Conservation (phyloP, 441 rosid genomes). For the Erodium texanum region DNA sequence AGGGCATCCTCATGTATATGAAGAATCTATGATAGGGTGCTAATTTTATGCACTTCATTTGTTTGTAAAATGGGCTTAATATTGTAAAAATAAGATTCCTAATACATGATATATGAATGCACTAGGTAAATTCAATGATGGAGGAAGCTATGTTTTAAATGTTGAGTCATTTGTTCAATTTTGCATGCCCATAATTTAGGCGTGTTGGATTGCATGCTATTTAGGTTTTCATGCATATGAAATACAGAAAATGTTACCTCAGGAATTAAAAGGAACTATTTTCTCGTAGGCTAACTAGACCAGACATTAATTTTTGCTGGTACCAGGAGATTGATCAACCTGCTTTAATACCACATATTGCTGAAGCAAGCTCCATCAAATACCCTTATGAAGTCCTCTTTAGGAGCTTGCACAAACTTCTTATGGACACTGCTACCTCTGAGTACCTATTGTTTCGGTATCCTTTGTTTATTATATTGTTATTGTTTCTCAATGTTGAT, state of each 20-base stretch:
- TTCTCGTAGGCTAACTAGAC: constrained; percentile 9
- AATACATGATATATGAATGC: too few relatives aligned
- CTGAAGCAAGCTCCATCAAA: constrained; percentile 90
- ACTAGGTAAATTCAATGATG: too few relatives aligned
- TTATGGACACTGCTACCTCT: constrained; percentile 99
- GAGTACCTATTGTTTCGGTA: constrained; percentile 49
- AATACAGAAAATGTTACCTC: background rate
- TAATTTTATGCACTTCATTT: too few relatives aligned
- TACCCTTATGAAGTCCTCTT: constrained; percentile 98
- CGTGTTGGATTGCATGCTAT: too few relatives aligned
- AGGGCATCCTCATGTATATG: too few relatives aligned
- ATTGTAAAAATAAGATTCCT: too few relatives aligned
- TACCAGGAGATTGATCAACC: constrained; percentile 97
- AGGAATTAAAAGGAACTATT: background rate
- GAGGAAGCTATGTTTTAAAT: too few relatives aligned
- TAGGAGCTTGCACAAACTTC: constrained; percentile 92
- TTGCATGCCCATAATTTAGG: too few relatives aligned
- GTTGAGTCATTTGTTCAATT: too few relatives aligned
- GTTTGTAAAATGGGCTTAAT: too few relatives aligned
- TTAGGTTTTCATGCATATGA: too few relatives aligned
- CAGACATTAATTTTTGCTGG: constrained; percentile 18
- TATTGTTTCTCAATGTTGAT: constrained; percentile 11
- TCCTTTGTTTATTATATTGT: constrained; percentile 15
- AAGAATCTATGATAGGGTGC: too few relatives aligned
- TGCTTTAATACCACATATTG: constrained; percentile 96